Evolutionary conservation across 129 eudicot genomes (phyloP), one percentile per base, ranked within the genome.

Genomic region (Glebionis coronaria): DNA sequence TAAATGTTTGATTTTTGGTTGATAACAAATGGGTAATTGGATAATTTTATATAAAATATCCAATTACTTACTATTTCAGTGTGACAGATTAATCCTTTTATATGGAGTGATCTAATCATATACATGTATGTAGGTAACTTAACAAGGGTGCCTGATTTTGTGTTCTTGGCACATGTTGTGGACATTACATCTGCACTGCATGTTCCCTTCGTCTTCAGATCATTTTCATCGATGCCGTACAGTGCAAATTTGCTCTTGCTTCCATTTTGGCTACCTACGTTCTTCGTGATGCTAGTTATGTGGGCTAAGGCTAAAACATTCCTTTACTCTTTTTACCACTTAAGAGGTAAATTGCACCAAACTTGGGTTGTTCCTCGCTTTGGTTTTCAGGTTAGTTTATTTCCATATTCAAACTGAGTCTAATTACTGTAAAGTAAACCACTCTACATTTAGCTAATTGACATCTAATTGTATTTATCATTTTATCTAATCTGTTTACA

Each of bases 341-440:
- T 93, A 31, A 81, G 92, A 62, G 80, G 80, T 7, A 56, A 78
- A 60, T 74, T 93, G 70, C 98, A 93, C 73, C 91, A 88, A 54
- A 93, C 96, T 12, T 93, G 98, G 98, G 83, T 44, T 7, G 95
- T 88, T 69, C 98, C 98, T 19, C 86, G 98, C 2, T 88, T 82
- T 20, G 98, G 98, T 19, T 88, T 88, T 51, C 98, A 93, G 85
- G 98, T 91, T 16, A 8, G 58, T 15, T 53, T 18, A 14, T 3
- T 4, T 9, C 31, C 25, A 4, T 56, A 19, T 20, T 35, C 42
- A 35, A 35, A 35, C 42, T 35, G 42, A 5, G 7, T 35, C 42
- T 35, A 35, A 35, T 35, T 6, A 35, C 9, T 35, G 2, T 35
- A 35, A 1, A 35, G 42, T 35, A 35, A 35, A 35, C 42, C 42